Percentiles rank a stretch among this genome's conserved stretches.
Conservation (phyloP, 495 filamentous ascomycete genomes). For the Neurospora terricola region DNA sequence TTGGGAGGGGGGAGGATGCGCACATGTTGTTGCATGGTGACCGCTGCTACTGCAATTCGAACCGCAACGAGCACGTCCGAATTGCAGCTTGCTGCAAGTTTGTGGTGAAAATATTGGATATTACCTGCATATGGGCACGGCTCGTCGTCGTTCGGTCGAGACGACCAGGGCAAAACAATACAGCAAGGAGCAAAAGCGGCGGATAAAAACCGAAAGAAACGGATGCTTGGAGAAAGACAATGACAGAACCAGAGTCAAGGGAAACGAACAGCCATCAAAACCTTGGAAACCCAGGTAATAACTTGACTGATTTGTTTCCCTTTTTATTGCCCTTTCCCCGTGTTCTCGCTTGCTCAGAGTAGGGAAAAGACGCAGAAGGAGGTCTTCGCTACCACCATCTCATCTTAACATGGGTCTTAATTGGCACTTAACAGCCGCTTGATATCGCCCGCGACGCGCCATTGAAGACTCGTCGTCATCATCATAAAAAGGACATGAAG, state of each 20-base stretch:
- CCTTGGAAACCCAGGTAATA: not conserved
- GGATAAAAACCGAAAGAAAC: not conserved
- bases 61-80: not conserved
- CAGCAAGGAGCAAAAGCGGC: not conserved
- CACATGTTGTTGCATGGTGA: not conserved
- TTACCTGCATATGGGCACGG: not conserved
- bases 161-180: not conserved
- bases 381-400: not conserved
- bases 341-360: not conserved
- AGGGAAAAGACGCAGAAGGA: not conserved
- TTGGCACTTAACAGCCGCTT: slow-evolving; percentile 2
- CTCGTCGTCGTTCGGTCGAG: not conserved
- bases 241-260: not conserved
- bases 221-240: not conserved
- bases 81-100: not conserved
- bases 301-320: not conserved
- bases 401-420: not conserved
- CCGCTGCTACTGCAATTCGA: not conserved
- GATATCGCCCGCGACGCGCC: slow-evolving; percentile 15
- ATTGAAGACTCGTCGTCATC: not conserved
- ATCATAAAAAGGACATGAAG: not conserved
- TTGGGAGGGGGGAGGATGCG: not conserved
- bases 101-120: not conserved
- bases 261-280: not conserved
- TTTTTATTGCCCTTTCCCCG: not conserved